Base-by-base conservation (phyloP, 768 basidiomycete genomes). In the Melanogaster broomeanus region DNA sequence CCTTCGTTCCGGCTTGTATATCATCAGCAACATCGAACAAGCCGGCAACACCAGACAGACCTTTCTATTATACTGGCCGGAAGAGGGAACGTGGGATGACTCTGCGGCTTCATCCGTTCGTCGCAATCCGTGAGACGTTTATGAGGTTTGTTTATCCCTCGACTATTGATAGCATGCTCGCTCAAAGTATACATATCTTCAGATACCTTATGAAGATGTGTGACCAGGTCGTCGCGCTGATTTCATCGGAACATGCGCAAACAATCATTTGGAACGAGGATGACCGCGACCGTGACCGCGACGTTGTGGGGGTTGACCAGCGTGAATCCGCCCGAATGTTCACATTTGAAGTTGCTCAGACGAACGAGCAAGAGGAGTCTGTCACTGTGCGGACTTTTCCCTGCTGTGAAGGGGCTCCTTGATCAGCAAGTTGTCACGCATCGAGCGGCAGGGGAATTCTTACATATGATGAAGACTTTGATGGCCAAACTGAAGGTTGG, bases 401-500 rank as follows among this genome's bases (percentile, higher is more conserved):
- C 71, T 0, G 62, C 66, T 0, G 54, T 86, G 27, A 81, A 79
- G 54, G 68, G 64, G 44, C 66, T 67, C 3, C 61, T 86, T 6
- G 79, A 84, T 52, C 67, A 71, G 40, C 82, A 84, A 51, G 51
- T 58, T 3, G 48, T 77, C 1, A 81, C 82, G 0, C 82, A 85
- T 57, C 65, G 61, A 0, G 69, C 74, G 0, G 84, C 80, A 0
- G 78, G 77, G 16, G 74, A 80, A 50, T 85, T 85, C 56, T 65
- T 85, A 6, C 75, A 77, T 34, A 71, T 76, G 3, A 67, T 86
- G 60, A 85, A 85, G 62, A 81, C 81, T 0, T 54, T 85, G 40
- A 85, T 85, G 84, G 84, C 84, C 4, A 86, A 85, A 51, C 58
- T 85, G 35, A 85, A 85, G 74, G 84, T 80, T 42, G 51, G 48